Percentiles rank a stretch among this genome's conserved stretches.
These are phyloP conservation scores for Apiospora koreana DNA, from an alignment of 2,329 filamentous ascomycete genomes.

Conservation along the genomic window DNA sequence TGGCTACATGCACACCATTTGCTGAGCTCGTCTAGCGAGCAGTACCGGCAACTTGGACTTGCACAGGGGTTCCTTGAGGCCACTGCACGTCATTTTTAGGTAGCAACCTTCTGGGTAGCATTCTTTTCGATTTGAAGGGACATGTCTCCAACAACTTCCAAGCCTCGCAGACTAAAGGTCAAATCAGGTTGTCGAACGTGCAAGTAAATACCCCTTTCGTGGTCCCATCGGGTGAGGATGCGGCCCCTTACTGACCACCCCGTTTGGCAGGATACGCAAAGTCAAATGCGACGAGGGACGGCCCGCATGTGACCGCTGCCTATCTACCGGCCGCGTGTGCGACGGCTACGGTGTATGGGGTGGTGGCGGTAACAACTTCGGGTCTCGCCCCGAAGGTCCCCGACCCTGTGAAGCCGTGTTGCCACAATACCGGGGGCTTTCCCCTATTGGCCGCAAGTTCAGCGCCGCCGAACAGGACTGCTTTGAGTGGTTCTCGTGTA, in stretches of 20 bases:
- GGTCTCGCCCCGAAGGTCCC: conserved; percentile 31
- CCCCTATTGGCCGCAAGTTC: conserved; percentile 12
- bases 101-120: not conserved
- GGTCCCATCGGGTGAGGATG: not conserved
- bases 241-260: not conserved
- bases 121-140: not conserved
- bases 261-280: conserved; percentile 22
- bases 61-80: too few relatives aligned
- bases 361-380: conserved; percentile 22
- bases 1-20: not conserved
- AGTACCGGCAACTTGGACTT: not conserved
- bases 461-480: conserved; percentile 32
- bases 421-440: conserved; percentile 12
- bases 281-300: conserved; percentile 33
- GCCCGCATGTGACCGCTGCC: conserved; percentile 28
- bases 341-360: conserved; percentile 34
- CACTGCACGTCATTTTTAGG: not conserved
- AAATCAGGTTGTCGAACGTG: conserved; percentile 33
- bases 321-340: conserved; percentile 29
- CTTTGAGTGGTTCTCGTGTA: conserved; percentile 45
- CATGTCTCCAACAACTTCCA: not conserved
- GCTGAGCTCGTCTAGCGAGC: not conserved
- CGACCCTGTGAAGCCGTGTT: conserved; percentile 10
- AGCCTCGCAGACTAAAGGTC: conserved; percentile 16
- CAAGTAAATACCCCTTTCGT: conserved; percentile 23